A percentile compares a stretch with the other conserved stretches of the same genome.
These are phyloP conservation scores for Tillandsia leiboldiana DNA, from an alignment of 176 grass and related monocot genomes.

Conservation along the genomic window DNA sequence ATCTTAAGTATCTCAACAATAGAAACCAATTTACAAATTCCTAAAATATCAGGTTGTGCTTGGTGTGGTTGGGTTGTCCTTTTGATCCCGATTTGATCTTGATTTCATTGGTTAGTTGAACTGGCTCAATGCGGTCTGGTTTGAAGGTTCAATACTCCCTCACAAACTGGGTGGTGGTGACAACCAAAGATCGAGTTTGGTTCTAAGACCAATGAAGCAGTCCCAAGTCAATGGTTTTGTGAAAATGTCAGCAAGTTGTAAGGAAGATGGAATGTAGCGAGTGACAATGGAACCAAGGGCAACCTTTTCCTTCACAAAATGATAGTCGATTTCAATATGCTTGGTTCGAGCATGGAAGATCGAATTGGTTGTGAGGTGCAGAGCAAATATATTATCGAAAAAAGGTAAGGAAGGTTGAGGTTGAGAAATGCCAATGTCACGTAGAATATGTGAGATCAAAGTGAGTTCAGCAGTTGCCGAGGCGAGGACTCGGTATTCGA, in stretches of 20 bases:
- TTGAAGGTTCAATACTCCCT: not conserved
- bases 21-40: too few species aligned
- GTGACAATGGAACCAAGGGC: not conserved
- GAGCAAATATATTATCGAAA: not conserved
- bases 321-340: constrained; percentile 13
- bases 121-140: too few species aligned
- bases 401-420: not conserved
- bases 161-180: not conserved
- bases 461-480: not conserved
- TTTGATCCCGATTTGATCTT: too few species aligned
- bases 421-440: not conserved
- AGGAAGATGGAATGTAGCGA: not conserved
- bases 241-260: constrained; percentile 1
- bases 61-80: too few species aligned
- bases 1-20: too few species aligned
- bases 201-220: not conserved
- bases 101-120: too few species aligned
- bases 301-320: not conserved
- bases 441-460: not conserved
- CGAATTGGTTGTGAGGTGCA: not conserved
- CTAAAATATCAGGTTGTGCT: too few species aligned
- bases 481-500: not conserved
- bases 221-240: not conserved
- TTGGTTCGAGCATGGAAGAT: constrained; percentile 1
- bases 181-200: not conserved